Evolutionary conservation across 1,284 basidiomycete genomes (phyloP).

Genomic region (Trametes sp.): DNA sequence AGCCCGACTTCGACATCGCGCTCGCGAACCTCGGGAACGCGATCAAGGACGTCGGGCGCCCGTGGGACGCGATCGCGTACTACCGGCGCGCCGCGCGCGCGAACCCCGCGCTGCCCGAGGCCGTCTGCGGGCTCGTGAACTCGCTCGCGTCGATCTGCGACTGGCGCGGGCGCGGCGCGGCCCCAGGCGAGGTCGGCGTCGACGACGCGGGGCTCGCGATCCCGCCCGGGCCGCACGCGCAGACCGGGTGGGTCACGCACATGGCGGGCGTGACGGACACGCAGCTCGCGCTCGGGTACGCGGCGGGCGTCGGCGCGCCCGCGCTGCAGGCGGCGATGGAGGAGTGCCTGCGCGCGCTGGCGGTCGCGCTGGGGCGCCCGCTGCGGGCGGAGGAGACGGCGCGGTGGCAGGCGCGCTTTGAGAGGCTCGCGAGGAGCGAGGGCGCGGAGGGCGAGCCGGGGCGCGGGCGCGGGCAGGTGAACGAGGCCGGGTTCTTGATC

Average conservation of each 20-base stretch:
- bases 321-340: conserved; percentile 48
- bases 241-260: conserved; percentile 53
- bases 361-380: conserved; percentile 39
- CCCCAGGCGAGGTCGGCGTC: conserved; percentile 31
- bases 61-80: conserved; percentile 60
- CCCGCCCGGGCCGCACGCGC: conserved; percentile 27
- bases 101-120: conserved; percentile 65
- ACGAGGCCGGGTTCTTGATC: conserved; percentile 62
- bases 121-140: conserved; percentile 62
- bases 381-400: conserved; percentile 41
- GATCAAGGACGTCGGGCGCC: conserved; percentile 57
- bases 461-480: conserved; percentile 40
- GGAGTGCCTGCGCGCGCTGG: conserved; percentile 56
- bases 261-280: conserved; percentile 54
- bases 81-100: conserved; percentile 60
- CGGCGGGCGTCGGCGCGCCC: conserved; percentile 45
- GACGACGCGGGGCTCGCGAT: conserved; percentile 35
- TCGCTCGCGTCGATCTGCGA: conserved; percentile 62
- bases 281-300: conserved; percentile 54
- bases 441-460: conserved; percentile 34
- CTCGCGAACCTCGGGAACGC: conserved; percentile 70
- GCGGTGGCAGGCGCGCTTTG: conserved; percentile 50
- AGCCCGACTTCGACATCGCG: conserved; percentile 67
- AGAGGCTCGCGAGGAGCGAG: conserved; percentile 42
- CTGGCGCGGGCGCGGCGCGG: conserved; percentile 57